Conservation (phyloP, 768 basidiomycete genomes). For the Nidularia pulvinata region DNA sequence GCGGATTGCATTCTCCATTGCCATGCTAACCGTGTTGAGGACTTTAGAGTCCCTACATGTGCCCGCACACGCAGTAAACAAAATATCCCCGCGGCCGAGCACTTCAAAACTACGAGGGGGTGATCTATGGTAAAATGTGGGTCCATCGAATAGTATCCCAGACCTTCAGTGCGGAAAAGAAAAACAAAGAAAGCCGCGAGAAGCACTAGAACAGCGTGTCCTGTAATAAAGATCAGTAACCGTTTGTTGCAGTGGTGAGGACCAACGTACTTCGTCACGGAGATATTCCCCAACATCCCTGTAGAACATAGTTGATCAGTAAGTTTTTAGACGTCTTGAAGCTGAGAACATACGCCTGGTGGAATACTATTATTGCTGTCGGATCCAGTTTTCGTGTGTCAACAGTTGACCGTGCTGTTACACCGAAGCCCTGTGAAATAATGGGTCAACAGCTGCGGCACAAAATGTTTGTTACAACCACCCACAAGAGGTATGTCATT, state of each 20-base stretch:
- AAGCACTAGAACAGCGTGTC: constrained; percentile 75
- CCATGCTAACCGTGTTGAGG: no score
- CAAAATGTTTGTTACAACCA: no score
- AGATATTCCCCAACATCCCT: constrained; percentile 99
- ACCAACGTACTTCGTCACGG: constrained; percentile 79
- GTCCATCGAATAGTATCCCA: background rate
- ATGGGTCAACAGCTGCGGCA: constrained; percentile 1
- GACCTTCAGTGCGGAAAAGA: constrained; percentile 7
- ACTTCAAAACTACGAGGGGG: constrained; percentile 35
- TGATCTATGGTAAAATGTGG: background rate
- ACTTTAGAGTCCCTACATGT: no score
- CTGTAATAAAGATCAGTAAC: constrained; percentile 31
- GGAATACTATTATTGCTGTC: constrained; percentile 96
- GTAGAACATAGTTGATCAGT: constrained; percentile 4
- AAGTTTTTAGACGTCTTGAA: constrained; percentile 5
- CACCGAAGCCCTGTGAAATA: constrained; percentile 84
- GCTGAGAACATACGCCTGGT: constrained; percentile 84
- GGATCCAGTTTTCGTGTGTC: constrained; percentile 98
- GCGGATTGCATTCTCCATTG: no score
- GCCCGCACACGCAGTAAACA: no score
- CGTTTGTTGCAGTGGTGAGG: background rate
- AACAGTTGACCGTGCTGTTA: constrained; percentile 92
- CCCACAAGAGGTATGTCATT: constrained; percentile 88
- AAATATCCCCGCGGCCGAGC: constrained; percentile 33
- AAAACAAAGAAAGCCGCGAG: constrained; percentile 1